phyloP scores from a whole-genome alignment of 306 rosid species.

The Vicia faba region DNA sequence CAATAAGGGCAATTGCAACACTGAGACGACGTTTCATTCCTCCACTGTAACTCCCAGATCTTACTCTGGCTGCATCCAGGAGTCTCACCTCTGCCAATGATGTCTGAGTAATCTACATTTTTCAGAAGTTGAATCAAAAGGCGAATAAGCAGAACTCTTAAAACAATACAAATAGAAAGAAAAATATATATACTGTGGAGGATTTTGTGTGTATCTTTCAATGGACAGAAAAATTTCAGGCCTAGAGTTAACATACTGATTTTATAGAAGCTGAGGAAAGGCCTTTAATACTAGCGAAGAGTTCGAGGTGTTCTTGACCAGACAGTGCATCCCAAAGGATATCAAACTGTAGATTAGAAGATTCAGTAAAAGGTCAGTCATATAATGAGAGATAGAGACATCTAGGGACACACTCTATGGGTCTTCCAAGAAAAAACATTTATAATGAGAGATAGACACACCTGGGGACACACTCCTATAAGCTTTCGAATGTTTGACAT shows the following conservation, averaged over 20 bases:
- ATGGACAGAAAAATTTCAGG: conserved; percentile 28
- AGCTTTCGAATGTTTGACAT: conserved; percentile 75
- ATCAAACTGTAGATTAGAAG: conserved; percentile 64
- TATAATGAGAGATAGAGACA: conserved; percentile 36
- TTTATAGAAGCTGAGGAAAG: conserved; percentile 60
- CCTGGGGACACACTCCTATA: conserved; percentile 97
- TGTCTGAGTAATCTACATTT: conserved; percentile 54
- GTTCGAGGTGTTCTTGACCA: conserved; percentile 82
- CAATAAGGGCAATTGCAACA: conserved; percentile 86
- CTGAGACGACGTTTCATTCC: conserved; percentile 95
- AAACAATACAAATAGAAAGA: conserved; percentile 24
- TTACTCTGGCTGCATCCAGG: conserved; percentile 60
- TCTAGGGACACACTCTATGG: conserved; percentile 82
- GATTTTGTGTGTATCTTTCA: background rate
- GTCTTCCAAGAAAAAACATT: conserved; percentile 26
- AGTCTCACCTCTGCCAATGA: conserved; percentile 79
- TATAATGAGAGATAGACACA: conserved; percentile 36
- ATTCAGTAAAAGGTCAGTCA: conserved; percentile 28
- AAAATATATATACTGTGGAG: background rate
- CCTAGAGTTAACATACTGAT: conserved; percentile 52
- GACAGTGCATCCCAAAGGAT: conserved; percentile 84
- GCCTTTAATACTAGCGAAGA: conserved; percentile 85
- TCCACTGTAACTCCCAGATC: conserved; percentile 90
- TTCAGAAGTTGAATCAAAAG: conserved; percentile 29
- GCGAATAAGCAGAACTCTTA: conserved; percentile 10